Conservation (phyloP, 495 filamentous ascomycete species). For the Lepidopterella palustris region DNA sequence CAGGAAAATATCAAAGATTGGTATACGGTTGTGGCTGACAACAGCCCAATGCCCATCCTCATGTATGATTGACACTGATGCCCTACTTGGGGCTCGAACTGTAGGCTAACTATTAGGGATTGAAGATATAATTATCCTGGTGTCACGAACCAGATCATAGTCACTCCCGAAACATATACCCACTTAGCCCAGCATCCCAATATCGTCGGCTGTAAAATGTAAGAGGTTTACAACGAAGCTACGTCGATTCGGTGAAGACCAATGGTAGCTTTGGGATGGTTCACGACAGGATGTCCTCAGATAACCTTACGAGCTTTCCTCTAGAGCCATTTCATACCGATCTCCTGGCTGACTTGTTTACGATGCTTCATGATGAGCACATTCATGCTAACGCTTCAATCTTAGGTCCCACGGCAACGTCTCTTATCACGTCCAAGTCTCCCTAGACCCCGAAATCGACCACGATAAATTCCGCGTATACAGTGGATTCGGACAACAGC, state of each 20-base stretch:
- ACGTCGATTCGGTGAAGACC: no score
- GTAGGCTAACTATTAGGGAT: not conserved
- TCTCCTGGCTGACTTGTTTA: no score
- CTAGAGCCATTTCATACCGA: no score
- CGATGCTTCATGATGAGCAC: no score
- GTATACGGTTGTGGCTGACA: slow-evolving; percentile 49
- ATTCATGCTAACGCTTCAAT: not conserved
- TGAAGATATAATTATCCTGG: slow-evolving; percentile 62
- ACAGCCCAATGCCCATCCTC: slow-evolving; percentile 52
- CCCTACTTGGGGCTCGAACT: not conserved
- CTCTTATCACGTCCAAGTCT: slow-evolving; percentile 52
- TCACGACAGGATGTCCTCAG: no score
- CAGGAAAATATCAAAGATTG: slow-evolving; percentile 42
- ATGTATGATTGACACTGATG: slow-evolving; percentile 29
- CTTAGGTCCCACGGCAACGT: slow-evolving; percentile 58
- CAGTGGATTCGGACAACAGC: slow-evolving; percentile 65
- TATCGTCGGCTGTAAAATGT: slow-evolving; percentile 59
- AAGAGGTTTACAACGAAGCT: not conserved
- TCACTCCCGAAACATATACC: slow-evolving; percentile 46
- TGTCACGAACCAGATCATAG: slow-evolving; percentile 62
- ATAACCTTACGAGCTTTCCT: no score
- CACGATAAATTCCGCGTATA: slow-evolving; percentile 55
- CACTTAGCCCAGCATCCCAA: slow-evolving; percentile 41
- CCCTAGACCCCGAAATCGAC: slow-evolving; percentile 49
- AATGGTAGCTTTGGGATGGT: not conserved